These are phyloP conservation scores for Pilaira anomala DNA, from an alignment of 192 early-diverging fungal species.

Conservation along the genomic window DNA sequence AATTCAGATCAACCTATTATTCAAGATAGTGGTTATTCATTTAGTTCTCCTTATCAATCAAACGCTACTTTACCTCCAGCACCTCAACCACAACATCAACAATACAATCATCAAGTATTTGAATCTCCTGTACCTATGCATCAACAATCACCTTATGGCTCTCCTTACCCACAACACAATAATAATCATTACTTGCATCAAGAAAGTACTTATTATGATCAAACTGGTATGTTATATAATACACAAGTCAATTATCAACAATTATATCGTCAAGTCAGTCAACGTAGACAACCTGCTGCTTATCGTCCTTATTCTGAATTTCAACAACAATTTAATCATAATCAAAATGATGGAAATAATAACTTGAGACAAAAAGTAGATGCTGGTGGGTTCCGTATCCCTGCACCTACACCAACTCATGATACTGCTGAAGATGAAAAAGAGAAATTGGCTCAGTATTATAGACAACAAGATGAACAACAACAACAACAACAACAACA, in stretches of 20 bases:
- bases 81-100: slow-evolving; percentile 7
- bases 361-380: slow-evolving; percentile 11
- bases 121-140: slow-evolving; percentile 18
- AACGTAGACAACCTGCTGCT: slow-evolving; percentile 10
- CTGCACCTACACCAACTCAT: background rate
- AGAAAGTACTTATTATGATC: slow-evolving; percentile 1
- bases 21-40: background rate
- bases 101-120: background rate
- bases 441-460: slow-evolving; percentile 21
- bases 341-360: background rate
- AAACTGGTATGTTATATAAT: background rate
- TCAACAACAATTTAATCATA: slow-evolving; percentile 32
- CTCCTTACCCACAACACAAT: background rate
- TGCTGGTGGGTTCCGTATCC: slow-evolving; percentile 32
- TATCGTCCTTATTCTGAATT: slow-evolving; percentile 36
- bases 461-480: slow-evolving; percentile 16
- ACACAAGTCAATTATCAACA: slow-evolving; percentile 30
- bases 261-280: slow-evolving; percentile 29
- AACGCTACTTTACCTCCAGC: slow-evolving; percentile 10
- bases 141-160: background rate
- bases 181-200: background rate
- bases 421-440: slow-evolving; percentile 33
- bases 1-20: background rate
- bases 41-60: slow-evolving; percentile 17
- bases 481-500: slow-evolving; percentile 1